These are phyloP conservation scores for Kodamaea arcana DNA, from an alignment of 1,139 yeast genomes.

Conservation along the genomic window DNA sequence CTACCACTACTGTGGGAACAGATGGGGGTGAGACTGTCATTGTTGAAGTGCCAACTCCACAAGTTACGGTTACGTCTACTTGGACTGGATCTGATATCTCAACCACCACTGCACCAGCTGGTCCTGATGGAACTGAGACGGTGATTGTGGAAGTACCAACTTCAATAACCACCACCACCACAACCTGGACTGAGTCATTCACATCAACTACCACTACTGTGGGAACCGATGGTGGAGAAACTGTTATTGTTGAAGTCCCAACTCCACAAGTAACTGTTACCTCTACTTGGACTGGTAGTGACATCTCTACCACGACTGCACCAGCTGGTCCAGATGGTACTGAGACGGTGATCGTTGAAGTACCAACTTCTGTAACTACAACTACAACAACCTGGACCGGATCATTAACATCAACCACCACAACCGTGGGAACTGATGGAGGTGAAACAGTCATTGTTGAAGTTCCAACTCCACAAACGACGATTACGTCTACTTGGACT, in stretches of 20 bases:
- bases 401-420: conserved; percentile 8
- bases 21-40: conserved; percentile 10
- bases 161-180: neutral
- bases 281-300: conserved; percentile 4
- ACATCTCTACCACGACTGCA: conserved; percentile 5
- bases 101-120: neutral
- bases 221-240: conserved; percentile 4
- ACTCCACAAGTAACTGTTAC: conserved; percentile 2
- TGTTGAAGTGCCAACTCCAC: conserved; percentile 10
- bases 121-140: conserved; percentile 2
- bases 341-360: conserved; percentile 13
- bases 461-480: too few species aligned
- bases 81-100: conserved; percentile 3
- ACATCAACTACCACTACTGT: conserved; percentile 2
- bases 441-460: too few species aligned
- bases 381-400: conserved; percentile 9
- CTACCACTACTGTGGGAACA: neutral
- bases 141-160: conserved; percentile 4
- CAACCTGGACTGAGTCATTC: conserved; percentile 4
- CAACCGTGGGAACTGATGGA: too few species aligned
- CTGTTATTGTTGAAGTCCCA: conserved; percentile 3
- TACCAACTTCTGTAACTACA: conserved; percentile 14
- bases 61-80: conserved; percentile 13
- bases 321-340: conserved; percentile 10
- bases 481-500: too few species aligned